Conservation (phyloP, 23 red algal genomes). For the Chondrus crispus region DNA sequence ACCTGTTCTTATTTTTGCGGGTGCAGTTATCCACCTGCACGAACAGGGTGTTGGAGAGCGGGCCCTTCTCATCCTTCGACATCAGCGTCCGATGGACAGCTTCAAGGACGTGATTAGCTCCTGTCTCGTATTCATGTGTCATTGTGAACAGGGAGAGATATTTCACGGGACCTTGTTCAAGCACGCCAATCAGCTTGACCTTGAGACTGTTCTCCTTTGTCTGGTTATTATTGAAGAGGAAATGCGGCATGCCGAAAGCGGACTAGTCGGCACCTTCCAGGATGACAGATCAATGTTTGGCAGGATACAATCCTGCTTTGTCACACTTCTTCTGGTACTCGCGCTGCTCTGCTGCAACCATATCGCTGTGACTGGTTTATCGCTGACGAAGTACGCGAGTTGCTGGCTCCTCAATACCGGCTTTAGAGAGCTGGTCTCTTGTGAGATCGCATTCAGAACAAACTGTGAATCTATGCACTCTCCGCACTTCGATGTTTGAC, state of each 20-base stretch:
- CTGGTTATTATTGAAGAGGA: background rate
- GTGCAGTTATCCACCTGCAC: background rate
- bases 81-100: background rate
- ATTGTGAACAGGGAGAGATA: background rate
- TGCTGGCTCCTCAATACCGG: background rate
- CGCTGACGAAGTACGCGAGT: background rate
- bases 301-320: background rate
- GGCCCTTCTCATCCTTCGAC: background rate
- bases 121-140: background rate
- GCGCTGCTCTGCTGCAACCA: background rate
- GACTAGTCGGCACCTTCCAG: background rate
- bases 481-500: background rate
- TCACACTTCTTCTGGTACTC: background rate
- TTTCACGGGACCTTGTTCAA: background rate
- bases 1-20: background rate
- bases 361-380: background rate
- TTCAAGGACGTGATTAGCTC: background rate
- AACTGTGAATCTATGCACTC: background rate
- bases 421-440: background rate
- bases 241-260: background rate
- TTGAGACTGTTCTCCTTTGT: background rate
- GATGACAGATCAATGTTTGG: background rate
- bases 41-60: background rate
- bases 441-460: background rate
- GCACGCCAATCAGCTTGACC: background rate